Conservation (phyloP, 768 basidiomycete species). For the Baorangia bicolor region DNA sequence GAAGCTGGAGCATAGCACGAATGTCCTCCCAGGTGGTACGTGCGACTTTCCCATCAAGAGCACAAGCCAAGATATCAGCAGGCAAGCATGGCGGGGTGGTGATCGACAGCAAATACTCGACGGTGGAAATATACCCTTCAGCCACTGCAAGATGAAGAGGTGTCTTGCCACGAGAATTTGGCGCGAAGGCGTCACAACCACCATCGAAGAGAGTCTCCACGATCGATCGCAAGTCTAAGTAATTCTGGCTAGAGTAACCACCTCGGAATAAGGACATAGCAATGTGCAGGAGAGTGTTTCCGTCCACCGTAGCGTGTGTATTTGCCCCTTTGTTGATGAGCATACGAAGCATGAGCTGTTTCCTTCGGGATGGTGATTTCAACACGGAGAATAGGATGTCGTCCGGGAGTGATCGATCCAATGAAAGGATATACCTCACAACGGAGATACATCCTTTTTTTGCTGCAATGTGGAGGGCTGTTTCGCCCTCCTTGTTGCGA, state of each 20-base stretch:
- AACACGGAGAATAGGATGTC: slow-evolving; percentile 2
- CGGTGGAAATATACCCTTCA: background rate
- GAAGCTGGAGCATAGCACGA: background rate
- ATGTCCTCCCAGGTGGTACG: background rate
- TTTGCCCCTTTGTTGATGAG: background rate
- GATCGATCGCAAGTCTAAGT: background rate
- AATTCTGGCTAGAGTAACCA: too few species aligned
- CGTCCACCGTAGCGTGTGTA: background rate
- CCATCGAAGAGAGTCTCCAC: background rate
- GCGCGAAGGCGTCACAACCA: slow-evolving; percentile 1
- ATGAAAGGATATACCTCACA: background rate
- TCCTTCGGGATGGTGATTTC: background rate
- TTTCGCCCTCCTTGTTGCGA: background rate
- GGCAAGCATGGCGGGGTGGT: background rate
- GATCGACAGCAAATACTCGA: background rate
- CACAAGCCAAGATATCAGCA: background rate
- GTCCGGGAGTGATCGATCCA: background rate
- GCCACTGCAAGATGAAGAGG: slow-evolving; percentile 5
- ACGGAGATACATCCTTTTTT: background rate
- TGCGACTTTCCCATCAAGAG: background rate
- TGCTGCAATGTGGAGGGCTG: background rate
- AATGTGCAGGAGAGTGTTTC: slow-evolving; percentile 1
- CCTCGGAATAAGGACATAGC: background rate
- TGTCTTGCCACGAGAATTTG: background rate
- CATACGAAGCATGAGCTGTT: background rate